Conservation (phyloP, 306 rosid genomes). For the Cucumis hystrix region DNA sequence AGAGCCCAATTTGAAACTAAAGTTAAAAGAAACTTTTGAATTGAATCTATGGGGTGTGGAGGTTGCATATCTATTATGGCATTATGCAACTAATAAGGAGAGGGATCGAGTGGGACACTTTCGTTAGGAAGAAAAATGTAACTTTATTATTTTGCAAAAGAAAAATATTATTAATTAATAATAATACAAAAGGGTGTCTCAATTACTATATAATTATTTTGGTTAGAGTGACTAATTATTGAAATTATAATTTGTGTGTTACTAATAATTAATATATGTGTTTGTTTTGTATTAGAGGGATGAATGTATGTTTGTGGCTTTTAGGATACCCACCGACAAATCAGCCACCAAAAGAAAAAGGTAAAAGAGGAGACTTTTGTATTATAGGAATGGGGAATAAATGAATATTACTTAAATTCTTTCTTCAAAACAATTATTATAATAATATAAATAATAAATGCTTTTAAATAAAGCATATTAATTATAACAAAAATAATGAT, state of each 20-base stretch:
- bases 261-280: background rate
- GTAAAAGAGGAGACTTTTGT: background rate
- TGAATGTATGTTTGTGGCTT: background rate
- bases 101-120: background rate
- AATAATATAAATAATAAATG: too few relatives aligned
- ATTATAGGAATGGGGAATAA: background rate
- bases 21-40: background rate
- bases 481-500: background rate
- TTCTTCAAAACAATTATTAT: background rate
- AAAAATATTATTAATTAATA: background rate
- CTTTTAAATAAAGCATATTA: background rate
- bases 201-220: background rate
- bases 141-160: background rate
- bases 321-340: background rate
- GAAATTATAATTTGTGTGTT: background rate
- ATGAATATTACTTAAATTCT: background rate
- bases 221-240: background rate
- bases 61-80: background rate
- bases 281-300: background rate
- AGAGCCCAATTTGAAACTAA: background rate
- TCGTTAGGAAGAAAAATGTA: background rate
- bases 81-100: background rate
- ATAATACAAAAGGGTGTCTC: background rate
- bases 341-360: background rate
- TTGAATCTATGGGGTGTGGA: background rate